Evolutionary conservation across 192 early-diverging fungal species (phyloP).

Genomic region (Podila clonocystis): DNA sequence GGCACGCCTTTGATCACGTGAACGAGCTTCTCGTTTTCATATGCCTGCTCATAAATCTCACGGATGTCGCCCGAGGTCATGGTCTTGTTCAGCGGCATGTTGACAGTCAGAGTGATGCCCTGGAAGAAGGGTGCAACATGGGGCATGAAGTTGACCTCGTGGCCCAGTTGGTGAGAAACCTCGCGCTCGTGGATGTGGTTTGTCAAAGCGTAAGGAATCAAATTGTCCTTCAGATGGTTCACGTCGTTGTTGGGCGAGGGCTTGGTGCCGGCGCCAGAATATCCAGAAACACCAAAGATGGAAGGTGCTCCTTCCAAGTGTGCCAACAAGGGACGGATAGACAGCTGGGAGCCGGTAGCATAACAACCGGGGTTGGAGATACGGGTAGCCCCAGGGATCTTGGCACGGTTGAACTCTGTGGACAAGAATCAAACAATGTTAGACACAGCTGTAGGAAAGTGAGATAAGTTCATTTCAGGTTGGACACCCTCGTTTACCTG

Average conservation of each 20-base stretch:
- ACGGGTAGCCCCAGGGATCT: slow-evolving; percentile 67
- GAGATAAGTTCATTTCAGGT: neutral
- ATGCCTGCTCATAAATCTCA: slow-evolving; percentile 76
- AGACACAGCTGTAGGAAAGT: too few species aligned
- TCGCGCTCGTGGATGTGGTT: slow-evolving; percentile 98
- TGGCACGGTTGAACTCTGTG: slow-evolving; percentile 77
- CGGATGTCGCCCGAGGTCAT: slow-evolving; percentile 78
- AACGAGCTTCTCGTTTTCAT: slow-evolving; percentile 84
- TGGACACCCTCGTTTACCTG: slow-evolving; percentile 40
- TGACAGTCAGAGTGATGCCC: slow-evolving; percentile 91
- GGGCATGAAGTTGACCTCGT: slow-evolving; percentile 82
- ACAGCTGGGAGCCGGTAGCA: slow-evolving; percentile 95
- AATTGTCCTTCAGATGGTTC: slow-evolving; percentile 84
- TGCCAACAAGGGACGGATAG: slow-evolving; percentile 84
- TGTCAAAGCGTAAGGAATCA: slow-evolving; percentile 92
- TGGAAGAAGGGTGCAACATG: slow-evolving; percentile 95
- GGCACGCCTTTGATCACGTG: slow-evolving; percentile 82
- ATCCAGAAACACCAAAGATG: slow-evolving; percentile 96
- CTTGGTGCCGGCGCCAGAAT: slow-evolving; percentile 98
- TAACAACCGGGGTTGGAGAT: slow-evolving; percentile 99
- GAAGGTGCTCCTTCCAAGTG: slow-evolving; percentile 73
- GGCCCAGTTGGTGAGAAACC: slow-evolving; percentile 78
- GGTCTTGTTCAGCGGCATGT: slow-evolving; percentile 82
- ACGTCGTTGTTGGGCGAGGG: slow-evolving; percentile 97
- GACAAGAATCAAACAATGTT: neutral